Evolutionary conservation across 2,329 filamentous ascomycete species (phyloP).

Genomic region (Penicillium janthinellum): DNA sequence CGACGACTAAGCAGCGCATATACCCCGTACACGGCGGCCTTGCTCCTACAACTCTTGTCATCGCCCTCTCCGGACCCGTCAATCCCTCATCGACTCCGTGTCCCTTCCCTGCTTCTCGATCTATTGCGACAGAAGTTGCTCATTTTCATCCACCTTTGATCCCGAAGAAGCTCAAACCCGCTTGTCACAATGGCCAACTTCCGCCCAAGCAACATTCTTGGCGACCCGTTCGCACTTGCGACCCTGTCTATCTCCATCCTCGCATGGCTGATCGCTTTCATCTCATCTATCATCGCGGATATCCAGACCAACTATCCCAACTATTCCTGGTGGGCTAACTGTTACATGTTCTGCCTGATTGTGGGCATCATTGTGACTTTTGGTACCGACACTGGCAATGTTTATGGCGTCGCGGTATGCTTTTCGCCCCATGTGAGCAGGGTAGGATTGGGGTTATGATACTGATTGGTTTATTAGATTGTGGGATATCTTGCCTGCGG

Average conservation of each 20-base stretch:
- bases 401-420: slow-evolving; percentile 82
- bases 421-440: neutral
- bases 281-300: slow-evolving; percentile 76
- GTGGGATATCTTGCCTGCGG: slow-evolving; percentile 84
- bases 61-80: slow-evolving; percentile 2
- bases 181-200: slow-evolving; percentile 55
- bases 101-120: slow-evolving; percentile 10
- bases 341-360: slow-evolving; percentile 84
- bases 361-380: slow-evolving; percentile 78
- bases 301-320: slow-evolving; percentile 66
- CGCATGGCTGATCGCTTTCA: slow-evolving; percentile 91
- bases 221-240: slow-evolving; percentile 92
- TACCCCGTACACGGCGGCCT: neutral
- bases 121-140: slow-evolving; percentile 25
- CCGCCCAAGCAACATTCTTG: slow-evolving; percentile 84
- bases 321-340: slow-evolving; percentile 88
- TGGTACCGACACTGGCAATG: slow-evolving; percentile 79
- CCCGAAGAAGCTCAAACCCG: slow-evolving; percentile 9
- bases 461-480: slow-evolving; percentile 54
- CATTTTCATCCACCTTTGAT: slow-evolving; percentile 25
- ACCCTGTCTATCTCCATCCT: slow-evolving; percentile 89
- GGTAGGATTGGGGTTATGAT: neutral
- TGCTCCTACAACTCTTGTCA: neutral
- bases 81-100: slow-evolving; percentile 6
- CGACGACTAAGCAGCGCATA: neutral